These are phyloP conservation scores for Globisporangium rhizosaccharum DNA, from an alignment of 352 stramenopile genomes.

Conservation along the genomic window DNA sequence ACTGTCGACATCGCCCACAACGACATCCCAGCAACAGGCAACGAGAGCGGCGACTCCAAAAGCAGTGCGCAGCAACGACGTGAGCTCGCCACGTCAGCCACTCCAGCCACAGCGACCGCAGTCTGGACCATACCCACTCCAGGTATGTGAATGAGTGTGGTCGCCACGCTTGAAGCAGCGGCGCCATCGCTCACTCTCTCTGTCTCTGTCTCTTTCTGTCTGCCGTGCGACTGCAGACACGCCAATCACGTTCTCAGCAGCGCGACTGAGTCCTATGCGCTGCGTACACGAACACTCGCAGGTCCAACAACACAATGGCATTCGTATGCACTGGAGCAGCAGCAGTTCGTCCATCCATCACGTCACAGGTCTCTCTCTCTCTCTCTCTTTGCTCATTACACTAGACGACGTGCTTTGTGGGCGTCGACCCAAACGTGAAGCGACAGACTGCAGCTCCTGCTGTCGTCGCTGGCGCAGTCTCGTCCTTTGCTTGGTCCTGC, in stretches of 20 bases:
- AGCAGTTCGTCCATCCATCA: too few relatives aligned
- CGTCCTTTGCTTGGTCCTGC: conserved; percentile 6
- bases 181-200: too few relatives aligned
- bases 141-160: conserved; percentile 1
- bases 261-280: too few relatives aligned
- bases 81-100: background rate
- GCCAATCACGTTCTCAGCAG: too few relatives aligned
- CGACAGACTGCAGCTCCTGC: conserved; percentile 30
- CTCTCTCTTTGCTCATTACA: background rate
- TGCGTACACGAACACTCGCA: too few relatives aligned
- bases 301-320: too few relatives aligned
- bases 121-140: background rate
- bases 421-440: conserved; percentile 36
- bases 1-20: too few relatives aligned
- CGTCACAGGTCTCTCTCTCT: too few relatives aligned
- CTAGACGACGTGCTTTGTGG: conserved; percentile 25
- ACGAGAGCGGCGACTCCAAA: background rate
- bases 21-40: background rate
- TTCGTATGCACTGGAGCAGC: too few relatives aligned
- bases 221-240: too few relatives aligned
- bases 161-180: too few relatives aligned
- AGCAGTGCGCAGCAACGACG: background rate
- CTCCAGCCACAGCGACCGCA: conserved; percentile 6
- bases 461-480: conserved; percentile 12
- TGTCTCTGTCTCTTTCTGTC: too few relatives aligned